Percentiles rank a stretch among this genome's conserved stretches.
phyloP scores from a whole-genome alignment of 2,329 filamentous ascomycete genomes.

The Colletotrichum siamense region DNA sequence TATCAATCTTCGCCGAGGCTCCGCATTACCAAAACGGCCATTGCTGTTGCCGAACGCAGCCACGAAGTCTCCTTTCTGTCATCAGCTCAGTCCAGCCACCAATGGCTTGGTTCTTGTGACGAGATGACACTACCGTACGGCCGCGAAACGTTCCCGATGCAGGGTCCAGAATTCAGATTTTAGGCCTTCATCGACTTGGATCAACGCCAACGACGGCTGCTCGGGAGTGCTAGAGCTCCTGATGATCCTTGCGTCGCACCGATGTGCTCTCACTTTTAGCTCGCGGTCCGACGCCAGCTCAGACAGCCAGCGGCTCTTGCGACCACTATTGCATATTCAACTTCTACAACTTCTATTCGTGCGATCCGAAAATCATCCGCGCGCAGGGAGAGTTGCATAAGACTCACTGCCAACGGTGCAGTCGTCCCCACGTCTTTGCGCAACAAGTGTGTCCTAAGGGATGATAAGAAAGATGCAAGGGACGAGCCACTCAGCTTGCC shows the following conservation, averaged over 20 bases:
- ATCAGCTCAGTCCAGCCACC: not conserved
- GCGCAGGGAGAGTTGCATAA: not conserved
- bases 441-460: not conserved
- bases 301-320: not conserved
- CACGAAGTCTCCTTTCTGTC: not conserved
- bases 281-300: not conserved
- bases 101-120: slow-evolving; percentile 1
- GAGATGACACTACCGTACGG: not conserved
- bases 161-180: slow-evolving; percentile 9
- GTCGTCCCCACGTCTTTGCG: not conserved
- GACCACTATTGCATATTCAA: not conserved
- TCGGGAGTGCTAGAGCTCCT: not conserved
- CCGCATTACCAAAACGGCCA: not conserved
- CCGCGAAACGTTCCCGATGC: not conserved
- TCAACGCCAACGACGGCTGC: not conserved
- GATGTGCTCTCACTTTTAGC: not conserved
- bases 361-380: not conserved
- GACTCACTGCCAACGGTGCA: not conserved
- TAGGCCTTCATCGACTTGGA: not conserved
- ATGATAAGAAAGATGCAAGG: not conserved
- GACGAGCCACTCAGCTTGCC: not conserved
- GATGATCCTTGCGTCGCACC: not conserved
- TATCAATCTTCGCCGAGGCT: slow-evolving; percentile 6
- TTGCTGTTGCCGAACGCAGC: not conserved
- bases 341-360: not conserved